Percentiles rank a stretch among this genome's conserved stretches.
phyloP scores from a whole-genome alignment of 768 basidiomycete genomes.

The Hirschioporus abietinus region DNA sequence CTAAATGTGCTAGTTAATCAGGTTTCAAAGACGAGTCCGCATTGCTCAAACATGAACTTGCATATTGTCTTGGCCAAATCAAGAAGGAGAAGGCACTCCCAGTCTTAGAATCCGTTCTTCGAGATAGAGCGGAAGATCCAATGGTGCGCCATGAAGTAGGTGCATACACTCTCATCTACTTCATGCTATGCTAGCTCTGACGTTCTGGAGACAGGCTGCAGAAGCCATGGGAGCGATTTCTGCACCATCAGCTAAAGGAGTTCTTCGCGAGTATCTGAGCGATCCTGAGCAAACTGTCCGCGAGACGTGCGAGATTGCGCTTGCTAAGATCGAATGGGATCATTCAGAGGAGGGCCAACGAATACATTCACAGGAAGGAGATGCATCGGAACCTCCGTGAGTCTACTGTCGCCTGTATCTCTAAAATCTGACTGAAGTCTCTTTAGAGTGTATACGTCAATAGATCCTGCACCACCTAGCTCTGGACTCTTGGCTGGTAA shows the following conservation, averaged over 20 bases:
- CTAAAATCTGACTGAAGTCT: background rate
- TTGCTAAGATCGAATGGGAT: conserved; percentile 94
- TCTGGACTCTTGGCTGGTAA: conserved; percentile 55
- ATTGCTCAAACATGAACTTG: conserved; percentile 92
- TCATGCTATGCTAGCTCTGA: conserved; percentile 1
- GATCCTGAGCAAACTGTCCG: conserved; percentile 74
- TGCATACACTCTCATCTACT: conserved; percentile 3
- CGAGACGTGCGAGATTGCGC: conserved; percentile 96
- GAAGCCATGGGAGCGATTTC: conserved; percentile 98
- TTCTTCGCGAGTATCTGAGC: conserved; percentile 64
- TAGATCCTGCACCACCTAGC: conserved; percentile 85
- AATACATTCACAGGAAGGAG: conserved; percentile 17
- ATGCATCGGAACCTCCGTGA: conserved; percentile 34
- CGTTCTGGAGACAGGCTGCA: conserved; percentile 62
- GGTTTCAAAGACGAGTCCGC: conserved; percentile 86
- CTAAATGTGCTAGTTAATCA: conserved; percentile 25
- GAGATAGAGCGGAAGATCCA: conserved; percentile 67
- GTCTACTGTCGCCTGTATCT: conserved; percentile 11
- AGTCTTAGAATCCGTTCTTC: conserved; percentile 70
- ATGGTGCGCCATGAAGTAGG: conserved; percentile 97
- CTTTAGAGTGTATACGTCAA: conserved; percentile 66
- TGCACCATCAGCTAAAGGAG: conserved; percentile 51
- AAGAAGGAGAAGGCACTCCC: conserved; percentile 69
- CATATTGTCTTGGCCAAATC: conserved; percentile 95
- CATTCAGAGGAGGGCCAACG: conserved; percentile 63